Conservation (phyloP, 1,139 yeast species). For the Groenewaldozyma auringiensis region DNA sequence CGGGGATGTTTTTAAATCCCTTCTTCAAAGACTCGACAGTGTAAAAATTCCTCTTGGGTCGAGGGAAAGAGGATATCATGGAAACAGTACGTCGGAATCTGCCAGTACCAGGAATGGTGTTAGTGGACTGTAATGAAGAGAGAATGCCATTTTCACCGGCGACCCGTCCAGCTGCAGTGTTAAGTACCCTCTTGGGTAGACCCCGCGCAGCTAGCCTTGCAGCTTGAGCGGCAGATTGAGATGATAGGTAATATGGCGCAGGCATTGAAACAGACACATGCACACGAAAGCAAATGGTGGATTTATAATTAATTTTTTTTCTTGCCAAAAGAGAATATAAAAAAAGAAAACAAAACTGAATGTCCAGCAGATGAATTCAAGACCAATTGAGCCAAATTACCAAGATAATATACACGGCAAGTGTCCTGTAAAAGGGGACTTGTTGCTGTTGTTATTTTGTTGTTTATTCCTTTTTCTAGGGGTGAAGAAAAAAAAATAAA, state of each 20-base stretch:
- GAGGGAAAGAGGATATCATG: conserved; percentile 53
- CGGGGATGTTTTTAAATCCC: conserved; percentile 20
- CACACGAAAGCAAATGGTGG: too few relatives aligned
- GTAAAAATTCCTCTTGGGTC: conserved; percentile 52
- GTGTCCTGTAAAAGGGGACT: too few relatives aligned
- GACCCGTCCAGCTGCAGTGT: background rate
- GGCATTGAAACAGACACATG: background rate
- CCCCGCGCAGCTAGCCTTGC: background rate
- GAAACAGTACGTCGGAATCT: conserved; percentile 21
- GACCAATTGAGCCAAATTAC: too few relatives aligned
- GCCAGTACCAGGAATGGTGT: background rate
- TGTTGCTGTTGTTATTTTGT: too few relatives aligned
- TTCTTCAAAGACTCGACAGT: conserved; percentile 25
- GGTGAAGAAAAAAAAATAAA: too few relatives aligned
- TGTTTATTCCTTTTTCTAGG: too few relatives aligned
- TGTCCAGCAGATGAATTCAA: too few relatives aligned
- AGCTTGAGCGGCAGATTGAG: background rate
- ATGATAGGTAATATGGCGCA: background rate
- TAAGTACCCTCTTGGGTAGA: background rate
- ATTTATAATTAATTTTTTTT: too few relatives aligned
- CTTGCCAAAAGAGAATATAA: too few relatives aligned
- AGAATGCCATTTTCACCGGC: background rate
- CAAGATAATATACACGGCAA: too few relatives aligned
- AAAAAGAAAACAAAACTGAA: too few relatives aligned
- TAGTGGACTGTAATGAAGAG: background rate